Evolutionary conservation across 305 asterid genomes (phyloP), one percentile per base, ranked within the genome.

Genomic region (Ruellia speciosa): DNA sequence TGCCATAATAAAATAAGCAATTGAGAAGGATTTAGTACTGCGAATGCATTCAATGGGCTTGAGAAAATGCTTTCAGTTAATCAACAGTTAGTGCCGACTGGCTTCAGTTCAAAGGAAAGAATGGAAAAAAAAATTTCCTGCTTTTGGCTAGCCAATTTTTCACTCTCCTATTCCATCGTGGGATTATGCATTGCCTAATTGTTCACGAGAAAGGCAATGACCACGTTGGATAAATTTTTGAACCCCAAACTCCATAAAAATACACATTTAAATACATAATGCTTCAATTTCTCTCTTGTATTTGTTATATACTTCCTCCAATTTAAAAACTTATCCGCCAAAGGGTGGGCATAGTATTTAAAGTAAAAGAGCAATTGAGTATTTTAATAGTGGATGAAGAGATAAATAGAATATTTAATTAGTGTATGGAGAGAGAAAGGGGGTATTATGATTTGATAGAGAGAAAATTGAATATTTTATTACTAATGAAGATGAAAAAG

Each of bases 1-100:
- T 88, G 90, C 65, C 54, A 69, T 60, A 55, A 70, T 49, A 62
- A 72, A 51, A 70, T 60, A 64, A 70, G 60, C 50, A 66, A 68
- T 9, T 24, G 51, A 62, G 58, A 49, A 48, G 50, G 59, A 54
- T 10, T 57, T 31, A 74, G 70, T 45, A 53, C 37, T 68, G 33
- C 54, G 52, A 17, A 58, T 46, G 52, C 51, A 17, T 52, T 45
- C 54, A 72, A 56, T 64, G 58, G 37, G 56, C 49, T 18, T 35
- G 18, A 54, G 56, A 50, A 20, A 48, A 46, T 17, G 47, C 41
- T 1, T 56, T 40, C 35, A 43, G 5, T 43, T 43, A 43, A 43
- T 4, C 31, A 24, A 24, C 31, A 24, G 31, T 24, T 4, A 24
- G 18, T 24, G 68, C 59, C 45, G 60, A 56, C 12, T 33, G 35